These are phyloP conservation scores for Lipomyces spencermartinsiae DNA, from an alignment of 805 yeast species.

Conservation along the genomic window DNA sequence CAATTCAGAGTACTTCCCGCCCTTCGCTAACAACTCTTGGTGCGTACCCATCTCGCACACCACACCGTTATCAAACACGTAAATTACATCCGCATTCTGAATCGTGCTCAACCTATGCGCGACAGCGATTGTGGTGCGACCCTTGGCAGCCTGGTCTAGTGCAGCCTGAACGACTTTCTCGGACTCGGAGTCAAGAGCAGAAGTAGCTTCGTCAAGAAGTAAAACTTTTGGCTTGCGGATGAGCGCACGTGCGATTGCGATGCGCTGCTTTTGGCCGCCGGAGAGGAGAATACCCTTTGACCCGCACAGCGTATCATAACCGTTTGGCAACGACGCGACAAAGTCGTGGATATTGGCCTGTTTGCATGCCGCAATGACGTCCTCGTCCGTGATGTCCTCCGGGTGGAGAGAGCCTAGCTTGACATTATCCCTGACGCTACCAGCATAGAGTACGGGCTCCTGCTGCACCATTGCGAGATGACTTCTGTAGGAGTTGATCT, in stretches of 20 bases:
- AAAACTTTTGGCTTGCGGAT: constrained; percentile 63
- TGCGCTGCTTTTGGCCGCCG: constrained; percentile 70
- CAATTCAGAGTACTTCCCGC: constrained; percentile 50
- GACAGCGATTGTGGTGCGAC: constrained; percentile 74
- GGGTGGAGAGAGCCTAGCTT: constrained; percentile 48
- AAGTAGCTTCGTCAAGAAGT: constrained; percentile 63
- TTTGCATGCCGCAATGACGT: constrained; percentile 52
- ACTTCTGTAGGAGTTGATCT: constrained; percentile 57
- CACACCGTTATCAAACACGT: constrained; percentile 59
- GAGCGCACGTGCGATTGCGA: constrained; percentile 68
- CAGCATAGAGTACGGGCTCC: constrained; percentile 69
- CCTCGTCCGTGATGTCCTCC: constrained; percentile 48
- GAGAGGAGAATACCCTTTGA: constrained; percentile 61
- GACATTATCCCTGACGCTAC: constrained; percentile 77
- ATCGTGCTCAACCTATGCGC: constrained; percentile 76
- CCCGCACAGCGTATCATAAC: constrained; percentile 57
- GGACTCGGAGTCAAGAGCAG: constrained; percentile 62
- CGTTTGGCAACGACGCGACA: constrained; percentile 59
- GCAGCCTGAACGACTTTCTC: constrained; percentile 71
- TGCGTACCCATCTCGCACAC: constrained; percentile 60
- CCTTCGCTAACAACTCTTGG: constrained; percentile 48
- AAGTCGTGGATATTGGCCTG: constrained; percentile 61
- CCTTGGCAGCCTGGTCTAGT: constrained; percentile 60
- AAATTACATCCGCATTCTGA: constrained; percentile 57
- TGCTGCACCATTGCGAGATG: constrained; percentile 69